Conservation (phyloP, 1,284 basidiomycete genomes). For the Naganishia albida region DNA sequence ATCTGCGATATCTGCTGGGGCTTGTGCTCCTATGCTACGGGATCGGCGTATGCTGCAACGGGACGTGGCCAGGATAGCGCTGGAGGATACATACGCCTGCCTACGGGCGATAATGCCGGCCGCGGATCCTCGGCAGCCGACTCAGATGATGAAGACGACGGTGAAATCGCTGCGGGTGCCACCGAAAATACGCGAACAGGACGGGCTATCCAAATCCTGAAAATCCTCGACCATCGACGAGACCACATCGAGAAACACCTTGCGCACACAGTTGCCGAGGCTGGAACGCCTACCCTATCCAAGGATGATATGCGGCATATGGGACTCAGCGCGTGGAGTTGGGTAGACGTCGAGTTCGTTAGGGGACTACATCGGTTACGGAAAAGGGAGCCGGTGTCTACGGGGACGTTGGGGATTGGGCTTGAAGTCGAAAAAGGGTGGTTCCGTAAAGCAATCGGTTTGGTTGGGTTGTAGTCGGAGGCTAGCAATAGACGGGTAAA, state of each 20-base stretch:
- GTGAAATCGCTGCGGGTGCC: not conserved
- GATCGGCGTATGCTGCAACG: conserved; percentile 15
- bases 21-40: conserved; percentile 30
- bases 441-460: conserved; percentile 17
- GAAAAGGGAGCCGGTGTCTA: conserved; percentile 8
- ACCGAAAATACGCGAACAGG: not conserved
- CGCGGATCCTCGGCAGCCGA: not conserved
- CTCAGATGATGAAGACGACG: conserved; percentile 8
- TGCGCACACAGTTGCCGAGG: conserved; percentile 1
- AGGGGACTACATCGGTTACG: conserved; percentile 13
- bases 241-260: conserved; percentile 19
- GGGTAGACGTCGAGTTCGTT: conserved; percentile 33
- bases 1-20: conserved; percentile 36
- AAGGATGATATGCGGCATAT: conserved; percentile 29
- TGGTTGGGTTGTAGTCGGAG: conserved; percentile 19
- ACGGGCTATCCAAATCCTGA: conserved; percentile 9
- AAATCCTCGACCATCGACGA: conserved; percentile 27
- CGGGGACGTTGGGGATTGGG: conserved; percentile 1
- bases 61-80: not conserved
- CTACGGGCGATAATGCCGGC: conserved; percentile 8
- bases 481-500: not conserved
- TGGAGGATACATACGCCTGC: conserved; percentile 24
- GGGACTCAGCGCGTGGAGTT: conserved; percentile 31
- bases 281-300: conserved; percentile 21
- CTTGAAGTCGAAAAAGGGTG: conserved; percentile 28